Evolutionary conservation across 345 rosid species (phyloP), one percentile per base, ranked within the genome.

Genomic region (Euphorbia lathyris): DNA sequence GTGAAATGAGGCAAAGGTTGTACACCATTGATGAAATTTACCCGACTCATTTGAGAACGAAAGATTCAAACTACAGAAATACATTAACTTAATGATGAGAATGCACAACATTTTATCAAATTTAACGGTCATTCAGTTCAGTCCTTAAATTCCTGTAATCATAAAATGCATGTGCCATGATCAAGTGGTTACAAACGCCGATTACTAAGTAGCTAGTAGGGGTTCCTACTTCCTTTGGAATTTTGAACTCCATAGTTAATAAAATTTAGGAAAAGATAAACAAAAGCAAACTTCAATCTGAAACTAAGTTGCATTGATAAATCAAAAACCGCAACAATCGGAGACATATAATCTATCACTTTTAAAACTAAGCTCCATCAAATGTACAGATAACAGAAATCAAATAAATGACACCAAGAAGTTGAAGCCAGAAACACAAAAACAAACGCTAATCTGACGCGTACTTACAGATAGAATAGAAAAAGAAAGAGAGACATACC

Each of bases 161-260:
- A 60, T 60, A n/a, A 51, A 48, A 48, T 48, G 52, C 52, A 48
- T 13, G n/a, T n/a, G 19, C 52, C n/a, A 47, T 47, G 56, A 51
- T n/a, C 10, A 9, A 51, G 56, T 5, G 56, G 25, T 51, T 20
- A 51, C 9, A 5, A 19, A 23, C 27, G 23, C 30, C 23, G 12
- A 25, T 56, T 56, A 55, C 27, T 23, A 56, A 20, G 14, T 51
- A 51, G 9, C 55, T 51, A 51, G 23, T 7, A n/a, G n/a, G n/a
- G n/a, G n/a, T n/a, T n/a, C n/a, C n/a, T n/a, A n/a, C n/a, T n/a
- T n/a, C n/a, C n/a, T n/a, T n/a, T n/a, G n/a, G n/a, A n/a, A n/a
- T n/a, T n/a, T n/a, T n/a, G 4, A 51, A 51, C 22, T 51, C 3
- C 20, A 2, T 16, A 19, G 10, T 20, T 25, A 25, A 56, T 56